Conservation (phyloP, 164 flowering plant species). For the Stephania yunnanensis region DNA sequence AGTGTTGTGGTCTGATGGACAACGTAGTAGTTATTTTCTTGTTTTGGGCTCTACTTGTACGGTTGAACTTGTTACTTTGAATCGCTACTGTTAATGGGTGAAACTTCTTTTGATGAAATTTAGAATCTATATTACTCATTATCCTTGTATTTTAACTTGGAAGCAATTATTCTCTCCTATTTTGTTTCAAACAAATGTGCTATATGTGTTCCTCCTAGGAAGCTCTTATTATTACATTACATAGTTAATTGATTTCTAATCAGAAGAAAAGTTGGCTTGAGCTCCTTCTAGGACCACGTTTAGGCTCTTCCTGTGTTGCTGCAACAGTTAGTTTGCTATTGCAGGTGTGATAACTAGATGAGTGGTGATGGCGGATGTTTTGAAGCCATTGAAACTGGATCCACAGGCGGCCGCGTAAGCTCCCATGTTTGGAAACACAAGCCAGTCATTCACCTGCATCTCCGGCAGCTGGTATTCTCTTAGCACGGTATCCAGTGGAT, state of each 20-base stretch:
- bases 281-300: too few species aligned
- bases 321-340: too few species aligned
- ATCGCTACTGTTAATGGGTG: neutral
- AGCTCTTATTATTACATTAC: too few species aligned
- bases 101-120: neutral
- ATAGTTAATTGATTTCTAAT: too few species aligned
- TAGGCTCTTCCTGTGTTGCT: too few species aligned
- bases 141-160: too few species aligned
- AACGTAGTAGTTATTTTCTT: neutral
- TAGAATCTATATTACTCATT: too few species aligned
- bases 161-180: too few species aligned
- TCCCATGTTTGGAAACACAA: conserved; percentile 45
- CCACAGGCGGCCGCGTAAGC: conserved; percentile 44
- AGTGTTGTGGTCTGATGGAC: neutral
- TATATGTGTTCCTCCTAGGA: too few species aligned
- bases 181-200: too few species aligned
- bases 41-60: neutral
- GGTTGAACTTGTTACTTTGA: neutral
- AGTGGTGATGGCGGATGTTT: conserved; percentile 21
- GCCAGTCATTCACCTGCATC: conserved; percentile 39
- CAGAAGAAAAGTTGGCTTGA: too few species aligned
- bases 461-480: conserved; percentile 33
- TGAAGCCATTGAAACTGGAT: conserved; percentile 42
- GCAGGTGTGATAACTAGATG: neutral
- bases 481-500: conserved; percentile 34